These are phyloP conservation scores for Xylariales sp. DNA, from an alignment of 2,329 filamentous ascomycete genomes.

Conservation along the genomic window DNA sequence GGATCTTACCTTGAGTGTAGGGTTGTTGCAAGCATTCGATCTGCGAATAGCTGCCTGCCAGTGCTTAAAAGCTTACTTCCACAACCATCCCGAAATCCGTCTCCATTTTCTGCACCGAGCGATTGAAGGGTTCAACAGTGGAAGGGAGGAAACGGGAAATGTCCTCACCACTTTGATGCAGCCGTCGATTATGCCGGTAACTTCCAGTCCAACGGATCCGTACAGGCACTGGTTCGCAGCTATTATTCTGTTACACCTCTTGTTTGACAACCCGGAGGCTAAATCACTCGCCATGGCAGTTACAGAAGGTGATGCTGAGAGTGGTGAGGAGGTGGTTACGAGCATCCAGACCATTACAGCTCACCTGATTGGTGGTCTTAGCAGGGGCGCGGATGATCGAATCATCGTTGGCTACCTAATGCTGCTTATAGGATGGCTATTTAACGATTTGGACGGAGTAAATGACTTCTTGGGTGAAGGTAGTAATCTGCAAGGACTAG, in stretches of 20 bases:
- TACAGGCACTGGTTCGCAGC: conserved; percentile 89
- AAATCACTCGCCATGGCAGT: conserved; percentile 78
- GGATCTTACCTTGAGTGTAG: conserved; percentile 70
- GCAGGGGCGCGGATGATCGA: conserved; percentile 72
- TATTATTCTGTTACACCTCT: conserved; percentile 78
- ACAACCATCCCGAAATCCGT: conserved; percentile 73
- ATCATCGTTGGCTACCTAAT: conserved; percentile 83
- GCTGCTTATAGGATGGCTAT: conserved; percentile 84
- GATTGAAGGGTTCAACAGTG: conserved; percentile 78
- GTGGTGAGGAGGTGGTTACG: conserved; percentile 91
- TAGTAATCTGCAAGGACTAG: conserved; percentile 82
- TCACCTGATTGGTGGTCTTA: conserved; percentile 77
- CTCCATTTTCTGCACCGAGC: conserved; percentile 83
- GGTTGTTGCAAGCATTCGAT: conserved; percentile 66
- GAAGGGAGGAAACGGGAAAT: conserved; percentile 79
- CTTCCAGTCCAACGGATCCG: conserved; percentile 65
- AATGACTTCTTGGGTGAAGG: conserved; percentile 92
- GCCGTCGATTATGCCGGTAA: conserved; percentile 42
- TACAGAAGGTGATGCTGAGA: conserved; percentile 82
- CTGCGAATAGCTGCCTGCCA: conserved; percentile 80
- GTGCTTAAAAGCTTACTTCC: conserved; percentile 90
- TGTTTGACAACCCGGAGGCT: conserved; percentile 74
- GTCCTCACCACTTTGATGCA: conserved; percentile 78
- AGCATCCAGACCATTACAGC: conserved; percentile 85
- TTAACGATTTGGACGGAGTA: conserved; percentile 85